Evolutionary conservation across 2,329 filamentous ascomycete species (phyloP).

Genomic region (Pseudocercospora fijiensis): DNA sequence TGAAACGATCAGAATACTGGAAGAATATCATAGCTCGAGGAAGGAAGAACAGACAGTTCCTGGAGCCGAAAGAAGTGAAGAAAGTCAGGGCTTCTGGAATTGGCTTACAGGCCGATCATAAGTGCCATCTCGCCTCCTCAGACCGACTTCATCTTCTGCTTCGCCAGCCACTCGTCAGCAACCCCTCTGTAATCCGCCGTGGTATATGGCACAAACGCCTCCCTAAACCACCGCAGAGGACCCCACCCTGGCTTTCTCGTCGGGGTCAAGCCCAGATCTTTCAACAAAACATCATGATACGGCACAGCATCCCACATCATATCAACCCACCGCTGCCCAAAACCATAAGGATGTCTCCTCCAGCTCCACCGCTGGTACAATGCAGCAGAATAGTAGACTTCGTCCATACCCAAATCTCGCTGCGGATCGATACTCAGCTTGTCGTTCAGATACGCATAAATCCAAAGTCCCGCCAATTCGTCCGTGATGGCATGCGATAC

Average conservation of each 20-base stretch:
- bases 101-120: not conserved
- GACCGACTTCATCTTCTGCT: conserved; percentile 6
- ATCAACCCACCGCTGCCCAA: conserved; percentile 14
- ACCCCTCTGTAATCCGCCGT: conserved; percentile 17
- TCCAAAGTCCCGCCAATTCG: conserved; percentile 15
- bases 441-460: conserved; percentile 21
- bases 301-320: conserved; percentile 19
- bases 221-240: conserved; percentile 12
- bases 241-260: conserved; percentile 13
- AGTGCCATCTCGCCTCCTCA: not conserved
- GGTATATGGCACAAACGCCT: conserved; percentile 19
- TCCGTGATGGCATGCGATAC: conserved; percentile 17
- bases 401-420: not conserved
- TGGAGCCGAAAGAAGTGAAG: not conserved
- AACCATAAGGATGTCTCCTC: conserved; percentile 17
- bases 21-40: not conserved
- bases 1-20: not conserved
- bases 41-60: not conserved
- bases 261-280: conserved; percentile 16
- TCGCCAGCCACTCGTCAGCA: conserved; percentile 18
- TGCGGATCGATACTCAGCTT: conserved; percentile 11
- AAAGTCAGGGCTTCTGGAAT: not conserved
- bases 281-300: conserved; percentile 18
- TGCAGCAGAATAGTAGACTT: conserved; percentile 6
- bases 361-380: conserved; percentile 17